Evolutionary conservation across 129 eudicot species (phyloP).

Genomic region (Pseudognaphalium luteoalbum): DNA sequence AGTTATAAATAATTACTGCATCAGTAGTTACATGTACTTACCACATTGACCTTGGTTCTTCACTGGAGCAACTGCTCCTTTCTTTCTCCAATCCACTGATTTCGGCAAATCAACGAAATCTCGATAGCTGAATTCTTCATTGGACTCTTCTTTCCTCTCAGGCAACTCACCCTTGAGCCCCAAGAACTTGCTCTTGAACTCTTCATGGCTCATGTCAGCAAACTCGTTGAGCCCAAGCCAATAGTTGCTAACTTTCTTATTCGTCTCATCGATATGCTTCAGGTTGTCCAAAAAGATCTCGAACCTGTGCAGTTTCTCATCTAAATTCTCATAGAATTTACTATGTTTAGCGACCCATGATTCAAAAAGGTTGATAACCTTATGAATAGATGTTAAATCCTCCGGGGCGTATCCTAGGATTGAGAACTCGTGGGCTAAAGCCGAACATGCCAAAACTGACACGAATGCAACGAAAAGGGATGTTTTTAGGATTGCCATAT

Average conservation of each 20-base stretch:
- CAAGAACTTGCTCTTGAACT: conserved; percentile 71
- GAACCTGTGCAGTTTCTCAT: conserved; percentile 87
- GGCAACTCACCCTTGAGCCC: conserved; percentile 63
- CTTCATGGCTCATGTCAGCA: conserved; percentile 89
- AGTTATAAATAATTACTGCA: not conserved
- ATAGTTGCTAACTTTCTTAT: conserved; percentile 64
- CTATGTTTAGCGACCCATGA: conserved; percentile 78
- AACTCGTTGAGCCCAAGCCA: conserved; percentile 95
- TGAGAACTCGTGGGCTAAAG: conserved; percentile 61
- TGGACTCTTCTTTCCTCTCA: conserved; percentile 40
- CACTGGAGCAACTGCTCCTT: conserved; percentile 83
- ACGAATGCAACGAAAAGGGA: conserved; percentile 34
- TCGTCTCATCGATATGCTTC: conserved; percentile 88
- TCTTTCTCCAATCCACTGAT: conserved; percentile 95
- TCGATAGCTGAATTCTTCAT: conserved; percentile 54
- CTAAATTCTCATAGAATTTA: conserved; percentile 61
- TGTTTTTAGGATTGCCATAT: conserved; percentile 50
- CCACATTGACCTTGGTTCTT: conserved; percentile 98
- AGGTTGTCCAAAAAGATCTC: conserved; percentile 88
- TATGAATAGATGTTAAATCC: conserved; percentile 64
- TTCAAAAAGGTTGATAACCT: conserved; percentile 66
- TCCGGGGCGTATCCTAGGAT: conserved; percentile 83
- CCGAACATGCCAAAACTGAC: conserved; percentile 39
- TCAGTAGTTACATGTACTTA: conserved; percentile 31
- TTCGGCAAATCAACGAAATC: conserved; percentile 67